Conservation (phyloP, 352 stramenopile species). For the Phytopythium ostracodes region DNA sequence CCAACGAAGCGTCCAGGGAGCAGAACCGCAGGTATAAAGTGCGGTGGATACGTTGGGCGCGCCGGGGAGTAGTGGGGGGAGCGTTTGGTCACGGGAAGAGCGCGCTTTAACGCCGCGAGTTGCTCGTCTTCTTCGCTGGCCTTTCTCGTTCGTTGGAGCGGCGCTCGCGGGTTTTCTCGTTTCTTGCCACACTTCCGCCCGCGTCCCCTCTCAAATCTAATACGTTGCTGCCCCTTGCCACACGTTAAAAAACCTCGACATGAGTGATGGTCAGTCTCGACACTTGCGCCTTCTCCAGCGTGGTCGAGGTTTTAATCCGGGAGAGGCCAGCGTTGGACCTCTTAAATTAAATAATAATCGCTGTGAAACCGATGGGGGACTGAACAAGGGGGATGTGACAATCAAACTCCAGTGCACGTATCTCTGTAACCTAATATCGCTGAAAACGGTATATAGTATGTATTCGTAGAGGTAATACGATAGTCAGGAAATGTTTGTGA, state of each 20-base stretch:
- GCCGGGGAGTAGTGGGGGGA: background rate
- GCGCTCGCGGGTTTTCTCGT: background rate
- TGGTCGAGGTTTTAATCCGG: background rate
- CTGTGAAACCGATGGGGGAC: background rate
- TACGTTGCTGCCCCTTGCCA: background rate
- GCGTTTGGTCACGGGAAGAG: background rate
- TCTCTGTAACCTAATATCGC: background rate
- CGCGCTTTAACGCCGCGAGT: background rate
- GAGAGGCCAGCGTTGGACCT: background rate
- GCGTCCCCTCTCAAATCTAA: background rate
- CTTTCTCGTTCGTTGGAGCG: background rate
- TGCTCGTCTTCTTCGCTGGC: background rate
- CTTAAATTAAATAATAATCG: background rate
- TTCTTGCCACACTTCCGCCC: background rate
- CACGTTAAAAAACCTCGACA: background rate
- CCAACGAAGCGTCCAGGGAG: background rate
- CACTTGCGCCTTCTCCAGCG: background rate
- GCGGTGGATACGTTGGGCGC: background rate
- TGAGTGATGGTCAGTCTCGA: constrained; percentile 1
- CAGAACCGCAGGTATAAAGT: background rate
- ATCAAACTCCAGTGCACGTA: no score
- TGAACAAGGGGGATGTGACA: background rate
- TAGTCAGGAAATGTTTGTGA: background rate
- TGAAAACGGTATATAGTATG: background rate
- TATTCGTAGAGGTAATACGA: background rate